Percentiles rank a stretch among this genome's conserved stretches.
Conservation (phyloP, 352 stramenopile species). For the Phytophthora hibernalis region DNA sequence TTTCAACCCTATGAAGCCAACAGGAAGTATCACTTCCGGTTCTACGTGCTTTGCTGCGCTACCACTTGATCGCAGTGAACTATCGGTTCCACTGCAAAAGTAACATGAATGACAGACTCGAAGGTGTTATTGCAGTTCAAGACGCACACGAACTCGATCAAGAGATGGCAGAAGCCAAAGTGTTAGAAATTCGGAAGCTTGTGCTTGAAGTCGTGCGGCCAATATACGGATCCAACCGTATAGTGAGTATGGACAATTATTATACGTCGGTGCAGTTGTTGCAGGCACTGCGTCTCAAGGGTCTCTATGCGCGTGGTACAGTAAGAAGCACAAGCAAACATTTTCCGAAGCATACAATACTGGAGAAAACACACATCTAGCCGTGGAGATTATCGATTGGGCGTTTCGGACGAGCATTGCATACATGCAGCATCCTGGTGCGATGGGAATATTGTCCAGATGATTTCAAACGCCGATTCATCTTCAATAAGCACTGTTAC, state of each 20-base stretch:
- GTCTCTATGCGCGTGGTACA: not conserved
- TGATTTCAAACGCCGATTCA: constrained; percentile 11
- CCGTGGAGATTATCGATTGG: not conserved
- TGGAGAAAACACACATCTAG: constrained; percentile 2
- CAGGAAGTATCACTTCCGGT: constrained; percentile 45
- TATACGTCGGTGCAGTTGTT: constrained; percentile 14
- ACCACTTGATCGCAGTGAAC: constrained; percentile 29
- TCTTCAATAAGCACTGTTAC: not conserved
- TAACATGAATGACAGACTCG: constrained; percentile 25
- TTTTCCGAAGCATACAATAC: not conserved
- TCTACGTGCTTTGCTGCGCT: constrained; percentile 39
- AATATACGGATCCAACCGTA: not conserved
- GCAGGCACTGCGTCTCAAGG: not conserved
- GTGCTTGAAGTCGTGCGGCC: constrained; percentile 2
- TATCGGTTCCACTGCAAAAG: constrained; percentile 35
- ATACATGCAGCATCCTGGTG: constrained; percentile 10
- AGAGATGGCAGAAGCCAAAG: not conserved
- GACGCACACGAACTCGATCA: not conserved
- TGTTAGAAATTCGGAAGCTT: not conserved
- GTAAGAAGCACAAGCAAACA: not conserved
- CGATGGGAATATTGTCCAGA: constrained; percentile 6
- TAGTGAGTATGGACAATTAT: constrained; percentile 16
- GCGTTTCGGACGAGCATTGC: not conserved
- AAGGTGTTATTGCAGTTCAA: constrained; percentile 1
- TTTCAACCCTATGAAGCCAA: constrained; percentile 15